Conservation (phyloP, 2,329 filamentous ascomycete species). For the Ploettnerulaceae sp. region DNA sequence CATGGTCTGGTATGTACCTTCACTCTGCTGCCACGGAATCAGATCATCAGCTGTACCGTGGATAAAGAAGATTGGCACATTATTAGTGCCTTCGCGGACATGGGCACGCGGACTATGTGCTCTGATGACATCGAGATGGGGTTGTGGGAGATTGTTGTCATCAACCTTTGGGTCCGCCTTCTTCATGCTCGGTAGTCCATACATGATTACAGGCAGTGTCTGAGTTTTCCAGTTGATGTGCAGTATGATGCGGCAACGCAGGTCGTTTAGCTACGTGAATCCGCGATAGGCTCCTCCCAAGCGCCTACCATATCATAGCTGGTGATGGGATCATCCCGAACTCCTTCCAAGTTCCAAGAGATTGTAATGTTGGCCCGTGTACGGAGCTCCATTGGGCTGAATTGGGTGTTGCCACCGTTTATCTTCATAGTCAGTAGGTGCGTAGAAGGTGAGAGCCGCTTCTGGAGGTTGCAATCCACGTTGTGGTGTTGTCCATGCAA, state of each 20-base stretch:
- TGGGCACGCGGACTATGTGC: conserved; percentile 32
- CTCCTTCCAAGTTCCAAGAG: conserved; percentile 29
- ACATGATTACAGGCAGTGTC: conserved; percentile 36
- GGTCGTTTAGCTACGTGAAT: conserved; percentile 26
- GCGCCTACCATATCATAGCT: conserved; percentile 15
- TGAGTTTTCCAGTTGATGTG: conserved; percentile 42
- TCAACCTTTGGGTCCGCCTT: not conserved
- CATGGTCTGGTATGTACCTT: conserved; percentile 24
- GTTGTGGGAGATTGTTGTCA: conserved; percentile 5
- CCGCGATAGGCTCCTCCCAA: not conserved
- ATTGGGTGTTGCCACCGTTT: conserved; percentile 15
- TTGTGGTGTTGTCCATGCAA: conserved; percentile 36
- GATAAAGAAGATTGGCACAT: conserved; percentile 35
- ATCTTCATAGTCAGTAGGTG: conserved; percentile 38
- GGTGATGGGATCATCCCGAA: conserved; percentile 27
- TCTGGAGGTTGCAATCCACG: conserved; percentile 36
- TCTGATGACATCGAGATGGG: conserved; percentile 15
- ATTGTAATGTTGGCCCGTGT: conserved; percentile 24
- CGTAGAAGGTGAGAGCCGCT: conserved; percentile 44
- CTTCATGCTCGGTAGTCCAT: conserved; percentile 19
- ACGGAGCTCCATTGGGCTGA: not conserved
- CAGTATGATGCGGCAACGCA: conserved; percentile 37
- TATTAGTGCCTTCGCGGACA: conserved; percentile 31
- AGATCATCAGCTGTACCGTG: conserved; percentile 34
- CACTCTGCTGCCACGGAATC: conserved; percentile 33